These are phyloP conservation scores for Blastobotrys petasosporus DNA, from an alignment of 1,139 yeast genomes.

Conservation along the genomic window DNA sequence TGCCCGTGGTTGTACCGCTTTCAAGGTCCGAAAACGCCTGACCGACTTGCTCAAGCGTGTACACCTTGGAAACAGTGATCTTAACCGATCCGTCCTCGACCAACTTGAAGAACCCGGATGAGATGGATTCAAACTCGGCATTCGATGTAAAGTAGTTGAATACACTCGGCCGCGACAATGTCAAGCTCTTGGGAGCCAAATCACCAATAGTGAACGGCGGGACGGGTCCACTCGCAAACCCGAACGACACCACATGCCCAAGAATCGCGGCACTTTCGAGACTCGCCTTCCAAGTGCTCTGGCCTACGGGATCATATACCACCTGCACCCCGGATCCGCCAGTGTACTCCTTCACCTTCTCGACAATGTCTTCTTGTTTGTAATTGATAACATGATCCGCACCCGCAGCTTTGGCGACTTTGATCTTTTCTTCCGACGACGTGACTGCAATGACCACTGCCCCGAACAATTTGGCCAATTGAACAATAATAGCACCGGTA, in stretches of 20 bases:
- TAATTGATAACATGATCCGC: constrained; percentile 69
- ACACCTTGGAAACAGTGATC: constrained; percentile 47
- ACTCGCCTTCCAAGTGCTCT: constrained; percentile 66
- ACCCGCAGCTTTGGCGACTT: constrained; percentile 56
- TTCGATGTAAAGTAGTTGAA: constrained; percentile 45
- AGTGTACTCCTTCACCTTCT: constrained; percentile 60
- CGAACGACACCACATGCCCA: constrained; percentile 71
- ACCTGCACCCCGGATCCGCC: constrained; percentile 66
- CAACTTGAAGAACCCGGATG: constrained; percentile 41
- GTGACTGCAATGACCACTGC: constrained; percentile 82
- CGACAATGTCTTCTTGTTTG: constrained; percentile 51
- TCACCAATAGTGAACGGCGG: constrained; percentile 52
- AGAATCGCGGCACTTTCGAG: constrained; percentile 56
- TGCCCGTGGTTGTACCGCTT: constrained; percentile 71
- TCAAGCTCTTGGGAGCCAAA: constrained; percentile 57
- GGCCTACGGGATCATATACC: constrained; percentile 79
- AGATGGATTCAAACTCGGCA: constrained; percentile 56
- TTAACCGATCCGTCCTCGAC: constrained; percentile 47
- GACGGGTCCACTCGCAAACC: constrained; percentile 82
- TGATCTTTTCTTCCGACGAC: constrained; percentile 52
- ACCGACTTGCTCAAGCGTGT: constrained; percentile 55
- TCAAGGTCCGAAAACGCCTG: constrained; percentile 64
- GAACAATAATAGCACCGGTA: constrained; percentile 65
- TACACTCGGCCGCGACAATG: constrained; percentile 56
- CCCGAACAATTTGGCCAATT: constrained; percentile 54